A percentile compares a stretch with the other conserved stretches of the same genome.
These are phyloP conservation scores for Hyaloraphidium curvatum DNA, from an alignment of 192 early-diverging fungal genomes.

Conservation along the genomic window DNA sequence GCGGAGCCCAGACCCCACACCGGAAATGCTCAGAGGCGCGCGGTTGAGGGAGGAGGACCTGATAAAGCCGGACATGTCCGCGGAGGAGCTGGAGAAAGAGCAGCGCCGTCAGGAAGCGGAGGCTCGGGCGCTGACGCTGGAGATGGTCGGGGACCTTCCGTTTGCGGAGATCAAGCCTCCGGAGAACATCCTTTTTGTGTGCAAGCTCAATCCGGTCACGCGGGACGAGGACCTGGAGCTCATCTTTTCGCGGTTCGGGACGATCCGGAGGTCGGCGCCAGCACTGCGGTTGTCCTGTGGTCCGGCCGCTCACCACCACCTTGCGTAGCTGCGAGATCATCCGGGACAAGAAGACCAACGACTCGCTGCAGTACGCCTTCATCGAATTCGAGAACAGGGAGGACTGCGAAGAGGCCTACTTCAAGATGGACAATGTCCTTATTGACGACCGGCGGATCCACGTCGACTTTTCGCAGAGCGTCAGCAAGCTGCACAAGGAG, in stretches of 20 bases:
- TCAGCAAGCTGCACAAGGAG: constrained; percentile 59
- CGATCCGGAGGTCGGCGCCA: constrained; percentile 38
- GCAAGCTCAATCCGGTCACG: constrained; percentile 79
- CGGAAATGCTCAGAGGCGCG: constrained; percentile 38
- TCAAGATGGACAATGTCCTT: constrained; percentile 52
- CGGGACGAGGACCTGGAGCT: constrained; percentile 74
- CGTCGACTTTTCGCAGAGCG: constrained; percentile 95
- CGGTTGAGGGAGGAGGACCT: not conserved
- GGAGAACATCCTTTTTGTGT: constrained; percentile 92
- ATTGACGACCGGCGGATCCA: constrained; percentile 92
- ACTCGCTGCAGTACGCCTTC: constrained; percentile 86
- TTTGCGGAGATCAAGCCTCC: constrained; percentile 94
- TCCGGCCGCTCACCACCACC: too few relatives aligned
- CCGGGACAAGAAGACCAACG: constrained; percentile 57
- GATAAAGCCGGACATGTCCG: constrained; percentile 12
- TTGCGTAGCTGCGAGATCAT: constrained; percentile 82
- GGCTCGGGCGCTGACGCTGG: constrained; percentile 79
- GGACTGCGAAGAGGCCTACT: constrained; percentile 45
- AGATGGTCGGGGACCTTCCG: constrained; percentile 94
- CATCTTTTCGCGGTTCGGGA: constrained; percentile 85
- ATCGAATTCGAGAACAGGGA: constrained; percentile 83
- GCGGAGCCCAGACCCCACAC: constrained; percentile 56
- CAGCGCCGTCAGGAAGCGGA: constrained; percentile 53
- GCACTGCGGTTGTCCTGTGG: not conserved
- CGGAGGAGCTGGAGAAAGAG: constrained; percentile 43